phyloP scores from a whole-genome alignment of 2,329 filamentous ascomycete genomes.

The Cordyceps cateniannulata region DNA sequence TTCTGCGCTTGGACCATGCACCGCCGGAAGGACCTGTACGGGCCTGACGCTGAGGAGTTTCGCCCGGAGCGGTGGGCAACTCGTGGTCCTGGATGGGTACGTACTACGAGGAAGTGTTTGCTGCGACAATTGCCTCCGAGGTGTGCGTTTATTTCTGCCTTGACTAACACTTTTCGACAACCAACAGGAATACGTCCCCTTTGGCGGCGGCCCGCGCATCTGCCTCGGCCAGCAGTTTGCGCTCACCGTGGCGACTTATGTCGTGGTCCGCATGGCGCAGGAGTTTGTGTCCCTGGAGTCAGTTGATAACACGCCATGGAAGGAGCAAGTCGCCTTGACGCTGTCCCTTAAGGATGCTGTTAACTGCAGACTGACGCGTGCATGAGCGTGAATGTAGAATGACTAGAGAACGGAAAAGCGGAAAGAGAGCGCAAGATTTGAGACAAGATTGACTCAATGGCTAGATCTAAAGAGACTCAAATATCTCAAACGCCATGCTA shows the following conservation, averaged over 20 bases:
- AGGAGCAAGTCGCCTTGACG: not conserved
- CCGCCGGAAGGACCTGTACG: slow-evolving; percentile 29
- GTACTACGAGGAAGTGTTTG: not conserved
- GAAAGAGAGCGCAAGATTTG: no score
- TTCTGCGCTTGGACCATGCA: slow-evolving; percentile 23
- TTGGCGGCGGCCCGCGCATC: slow-evolving; percentile 30
- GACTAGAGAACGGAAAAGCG: no score
- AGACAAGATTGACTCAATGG: not conserved
- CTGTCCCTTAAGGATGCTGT: not conserved
- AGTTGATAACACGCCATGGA: not conserved
- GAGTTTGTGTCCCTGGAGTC: not conserved
- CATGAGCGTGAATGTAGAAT: not conserved
- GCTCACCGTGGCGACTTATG: not conserved
- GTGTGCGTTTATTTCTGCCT: not conserved
- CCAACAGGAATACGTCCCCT: slow-evolving; percentile 26
- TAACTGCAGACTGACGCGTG: not conserved
- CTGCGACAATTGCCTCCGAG: no score
- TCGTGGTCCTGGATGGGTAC: slow-evolving; percentile 21
- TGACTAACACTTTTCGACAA: not conserved
- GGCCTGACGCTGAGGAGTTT: slow-evolving; percentile 28
- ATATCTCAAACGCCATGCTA: not conserved
- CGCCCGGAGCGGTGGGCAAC: slow-evolving; percentile 31
- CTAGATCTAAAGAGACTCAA: not conserved
- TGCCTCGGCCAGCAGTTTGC: slow-evolving; percentile 23
- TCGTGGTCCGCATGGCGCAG: slow-evolving; percentile 14